Conservation (phyloP, 306 rosid genomes). For the Cucumis hystrix region DNA sequence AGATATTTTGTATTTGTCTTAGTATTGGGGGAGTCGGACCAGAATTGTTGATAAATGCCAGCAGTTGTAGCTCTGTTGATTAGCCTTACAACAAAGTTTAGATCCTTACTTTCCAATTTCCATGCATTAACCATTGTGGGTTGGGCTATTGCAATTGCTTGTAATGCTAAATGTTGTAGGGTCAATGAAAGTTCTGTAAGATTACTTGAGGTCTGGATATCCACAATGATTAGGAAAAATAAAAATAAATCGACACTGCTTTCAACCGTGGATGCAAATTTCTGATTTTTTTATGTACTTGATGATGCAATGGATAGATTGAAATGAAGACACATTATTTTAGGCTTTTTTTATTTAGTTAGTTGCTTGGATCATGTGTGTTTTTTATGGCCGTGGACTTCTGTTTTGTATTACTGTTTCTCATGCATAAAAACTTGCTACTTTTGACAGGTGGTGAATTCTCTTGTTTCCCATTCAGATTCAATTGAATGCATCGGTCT, state of each 20-base stretch:
- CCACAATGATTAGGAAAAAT: not conserved
- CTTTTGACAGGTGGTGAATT: slow-evolving; percentile 55
- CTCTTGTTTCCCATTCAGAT: slow-evolving; percentile 49
- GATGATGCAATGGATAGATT: not conserved
- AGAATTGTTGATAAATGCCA: not conserved
- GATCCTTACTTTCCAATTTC: not conserved
- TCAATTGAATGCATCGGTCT: slow-evolving; percentile 72
- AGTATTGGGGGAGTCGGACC: not conserved
- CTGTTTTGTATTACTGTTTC: not conserved
- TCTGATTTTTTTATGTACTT: not conserved
- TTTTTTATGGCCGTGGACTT: not conserved
- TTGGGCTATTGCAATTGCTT: not conserved
- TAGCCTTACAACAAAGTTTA: not conserved
- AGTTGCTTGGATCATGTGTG: not conserved
- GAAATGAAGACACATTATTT: not conserved
- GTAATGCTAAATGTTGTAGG: not conserved
- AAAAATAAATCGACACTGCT: not conserved
- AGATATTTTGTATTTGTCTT: not conserved
- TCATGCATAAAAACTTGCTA: not conserved
- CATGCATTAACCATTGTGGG: not conserved
- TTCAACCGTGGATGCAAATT: not conserved
- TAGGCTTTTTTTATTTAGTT: not conserved
- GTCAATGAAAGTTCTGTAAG: not conserved
- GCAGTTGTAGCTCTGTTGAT: not conserved
- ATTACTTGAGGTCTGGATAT: not conserved